phyloP scores from a whole-genome alignment of 805 yeast genomes.

The Wickerhamomyces sydowiorum region DNA sequence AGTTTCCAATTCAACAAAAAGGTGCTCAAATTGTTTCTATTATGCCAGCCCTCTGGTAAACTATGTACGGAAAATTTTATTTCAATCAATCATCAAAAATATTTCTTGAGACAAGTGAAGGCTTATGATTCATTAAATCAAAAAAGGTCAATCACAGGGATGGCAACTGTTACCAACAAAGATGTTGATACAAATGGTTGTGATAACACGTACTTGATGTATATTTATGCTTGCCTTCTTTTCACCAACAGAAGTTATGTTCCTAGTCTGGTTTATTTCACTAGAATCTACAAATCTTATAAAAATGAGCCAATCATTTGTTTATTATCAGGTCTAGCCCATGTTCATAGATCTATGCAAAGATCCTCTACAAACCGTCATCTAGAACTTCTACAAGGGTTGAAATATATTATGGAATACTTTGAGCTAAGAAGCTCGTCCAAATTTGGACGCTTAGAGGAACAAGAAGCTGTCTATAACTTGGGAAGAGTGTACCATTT shows the following conservation, averaged over 20 bases:
- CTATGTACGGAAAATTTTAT: conserved; percentile 56
- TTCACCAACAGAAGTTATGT: conserved; percentile 78
- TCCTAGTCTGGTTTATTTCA: conserved; percentile 74
- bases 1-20: conserved; percentile 73
- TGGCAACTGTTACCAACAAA: conserved; percentile 64
- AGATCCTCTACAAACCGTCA: conserved; percentile 83
- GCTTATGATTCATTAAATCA: conserved; percentile 70
- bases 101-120: conserved; percentile 81
- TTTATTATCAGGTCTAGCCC: conserved; percentile 69
- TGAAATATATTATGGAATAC: conserved; percentile 74
- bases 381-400: conserved; percentile 80
- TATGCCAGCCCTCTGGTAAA: conserved; percentile 59
- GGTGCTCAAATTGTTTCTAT: conserved; percentile 58
- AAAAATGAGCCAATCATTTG: conserved; percentile 77
- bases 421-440: conserved; percentile 40
- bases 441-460: conserved; percentile 36
- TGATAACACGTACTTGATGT: conserved; percentile 62
- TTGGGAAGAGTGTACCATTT: conserved; percentile 82
- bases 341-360: conserved; percentile 88
- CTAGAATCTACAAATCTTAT: conserved; percentile 60
- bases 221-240: conserved; percentile 74
- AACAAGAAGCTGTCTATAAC: conserved; percentile 78
- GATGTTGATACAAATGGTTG: conserved; percentile 38
- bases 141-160: conserved; percentile 59
- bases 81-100: conserved; percentile 83